Base-by-base conservation (phyloP, 1,284 basidiomycete species). In the Phlebopus sp. region DNA sequence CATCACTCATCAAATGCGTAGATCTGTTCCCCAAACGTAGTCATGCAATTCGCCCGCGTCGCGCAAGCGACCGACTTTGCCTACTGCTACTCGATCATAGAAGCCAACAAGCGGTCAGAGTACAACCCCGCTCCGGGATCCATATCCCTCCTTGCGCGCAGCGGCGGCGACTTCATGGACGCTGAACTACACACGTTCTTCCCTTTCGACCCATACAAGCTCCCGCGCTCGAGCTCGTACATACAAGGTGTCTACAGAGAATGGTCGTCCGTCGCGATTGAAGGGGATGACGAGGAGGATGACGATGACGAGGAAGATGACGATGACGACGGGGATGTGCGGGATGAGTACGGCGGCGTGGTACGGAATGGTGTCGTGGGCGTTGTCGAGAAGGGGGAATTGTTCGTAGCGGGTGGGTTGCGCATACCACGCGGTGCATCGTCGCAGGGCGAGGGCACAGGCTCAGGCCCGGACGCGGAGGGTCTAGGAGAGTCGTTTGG, bases 201-300 rank as follows among this genome's bases (percentile, higher is more conserved):
- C 74, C 97, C 97, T 0, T 99, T 99, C 64, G 97, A 99, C 66
- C 97, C 97, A 1, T 99, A 93, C 73, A 90, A 86, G 56, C 81
- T 99, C 2, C 89, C 91, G 1, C 76, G 77, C 46, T 89, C 86
- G 39, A 71, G 75, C 36, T 65, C 67, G n/a, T 90, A 83, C 56
- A 86, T 91, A 35, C 77, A 84, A 43, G 75, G 73, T 11, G 75
- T 89, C 14, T 91, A 90, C 56, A 72, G 89, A 32, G 88, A 90
- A 53, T 91, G 88, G 88, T 69, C 78, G 13, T 71, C 77, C 23
- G 88, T 90, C 3, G 83, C 84, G n/a, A 81, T 90, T 42, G 83
- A 81, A 15, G 81, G 77, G 0, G 84, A 83, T 0, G 84, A 84
- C 0, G 84, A 86, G 0, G 81, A 83, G 0, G 83, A 84, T 0